phyloP scores from a whole-genome alignment of 2,329 filamentous ascomycete species.

The Colletotrichum incanum region DNA sequence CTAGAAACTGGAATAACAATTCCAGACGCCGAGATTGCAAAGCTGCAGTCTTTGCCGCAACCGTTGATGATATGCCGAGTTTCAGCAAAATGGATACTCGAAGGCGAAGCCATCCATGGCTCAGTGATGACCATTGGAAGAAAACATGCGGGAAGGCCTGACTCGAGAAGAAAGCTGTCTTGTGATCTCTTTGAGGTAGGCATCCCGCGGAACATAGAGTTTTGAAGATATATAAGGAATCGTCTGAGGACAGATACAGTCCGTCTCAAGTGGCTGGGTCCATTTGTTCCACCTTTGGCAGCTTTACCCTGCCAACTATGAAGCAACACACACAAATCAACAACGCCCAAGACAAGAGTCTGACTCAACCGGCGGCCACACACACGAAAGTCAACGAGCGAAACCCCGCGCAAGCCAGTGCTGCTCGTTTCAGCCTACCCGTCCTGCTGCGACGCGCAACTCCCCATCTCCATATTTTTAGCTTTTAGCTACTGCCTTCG shows the following conservation, averaged over 20 bases:
- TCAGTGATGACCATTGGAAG: not conserved
- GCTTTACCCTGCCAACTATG: conserved; percentile 33
- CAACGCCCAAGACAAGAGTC: not conserved
- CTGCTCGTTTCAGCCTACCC: conserved; percentile 24
- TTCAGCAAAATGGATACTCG: conserved; percentile 6
- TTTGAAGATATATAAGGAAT: not conserved
- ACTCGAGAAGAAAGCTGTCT: conserved; percentile 2
- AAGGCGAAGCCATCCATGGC: too few relatives aligned
- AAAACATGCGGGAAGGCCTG: not conserved
- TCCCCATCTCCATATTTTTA: conserved; percentile 29
- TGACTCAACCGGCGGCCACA: conserved; percentile 24
- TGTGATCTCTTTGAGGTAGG: not conserved
- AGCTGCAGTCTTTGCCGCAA: not conserved
- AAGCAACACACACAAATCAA: conserved; percentile 11
- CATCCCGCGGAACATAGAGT: not conserved
- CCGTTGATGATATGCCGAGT: not conserved
- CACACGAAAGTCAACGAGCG: not conserved
- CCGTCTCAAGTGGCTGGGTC: conserved; percentile 36
- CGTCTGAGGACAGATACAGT: conserved; percentile 6
- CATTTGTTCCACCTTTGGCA: conserved; percentile 31
- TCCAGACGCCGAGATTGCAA: not conserved
- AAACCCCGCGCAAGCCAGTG: conserved; percentile 2
- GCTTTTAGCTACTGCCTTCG: conserved; percentile 19
- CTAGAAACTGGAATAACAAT: not conserved
- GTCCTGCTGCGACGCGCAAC: not conserved